phyloP scores from a whole-genome alignment of 176 grass and related monocot genomes.

The Neostapfia colusana region DNA sequence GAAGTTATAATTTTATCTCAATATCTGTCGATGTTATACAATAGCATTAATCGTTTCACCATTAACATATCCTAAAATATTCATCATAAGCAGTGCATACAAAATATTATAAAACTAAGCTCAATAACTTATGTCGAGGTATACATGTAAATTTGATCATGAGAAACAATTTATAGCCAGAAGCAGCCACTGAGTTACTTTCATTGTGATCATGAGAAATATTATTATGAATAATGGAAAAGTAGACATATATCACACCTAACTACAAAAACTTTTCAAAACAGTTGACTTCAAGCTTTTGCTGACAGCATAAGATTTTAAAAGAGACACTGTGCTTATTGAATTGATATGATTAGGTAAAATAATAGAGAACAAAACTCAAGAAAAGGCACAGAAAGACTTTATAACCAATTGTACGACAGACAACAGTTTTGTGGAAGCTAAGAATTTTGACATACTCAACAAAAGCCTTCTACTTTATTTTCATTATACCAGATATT shows the following conservation, averaged over 20 bases:
- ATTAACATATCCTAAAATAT: neutral
- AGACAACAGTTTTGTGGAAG: neutral
- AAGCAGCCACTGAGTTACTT: constrained; percentile 7
- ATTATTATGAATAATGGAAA: constrained; percentile 5
- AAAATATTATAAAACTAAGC: neutral
- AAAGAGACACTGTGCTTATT: neutral
- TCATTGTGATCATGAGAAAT: neutral
- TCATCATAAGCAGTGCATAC: neutral
- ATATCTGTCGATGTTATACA: neutral
- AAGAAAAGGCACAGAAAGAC: neutral
- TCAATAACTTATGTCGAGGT: neutral
- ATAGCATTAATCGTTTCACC: neutral
- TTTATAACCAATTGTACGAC: neutral
- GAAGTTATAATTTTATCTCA: constrained; percentile 17
- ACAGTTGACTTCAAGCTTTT: neutral
- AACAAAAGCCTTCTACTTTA: constrained; percentile 12
- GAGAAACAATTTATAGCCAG: neutral
- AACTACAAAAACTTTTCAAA: neutral
- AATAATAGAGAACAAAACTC: constrained; percentile 6
- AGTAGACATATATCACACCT: constrained; percentile 1
- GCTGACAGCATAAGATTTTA: neutral
- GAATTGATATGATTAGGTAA: neutral
- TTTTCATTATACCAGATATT: neutral
- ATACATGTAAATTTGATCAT: neutral
- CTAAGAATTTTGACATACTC: neutral